phyloP scores from a whole-genome alignment of 305 asterid species.

The Ilex paraguariensis region DNA sequence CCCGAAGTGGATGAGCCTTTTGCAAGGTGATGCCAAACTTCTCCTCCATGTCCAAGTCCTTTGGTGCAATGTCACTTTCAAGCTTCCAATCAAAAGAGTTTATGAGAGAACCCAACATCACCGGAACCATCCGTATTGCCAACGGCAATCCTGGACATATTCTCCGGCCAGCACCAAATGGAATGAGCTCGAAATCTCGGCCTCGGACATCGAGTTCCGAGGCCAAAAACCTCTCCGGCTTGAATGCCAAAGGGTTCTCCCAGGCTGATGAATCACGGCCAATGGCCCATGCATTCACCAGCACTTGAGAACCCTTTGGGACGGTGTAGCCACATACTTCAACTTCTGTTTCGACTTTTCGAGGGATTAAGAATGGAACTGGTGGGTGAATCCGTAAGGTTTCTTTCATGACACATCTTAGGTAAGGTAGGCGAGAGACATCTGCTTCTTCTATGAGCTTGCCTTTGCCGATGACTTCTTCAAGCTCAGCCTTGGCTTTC shows the following conservation, averaged over 20 bases:
- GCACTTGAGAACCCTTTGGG: constrained; percentile 35
- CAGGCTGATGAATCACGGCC: constrained; percentile 42
- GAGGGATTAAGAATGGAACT: constrained; percentile 49
- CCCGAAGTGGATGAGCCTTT: constrained; percentile 42
- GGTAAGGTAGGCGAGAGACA: constrained; percentile 37
- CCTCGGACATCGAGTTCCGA: constrained; percentile 43
- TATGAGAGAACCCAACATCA: constrained; percentile 50
- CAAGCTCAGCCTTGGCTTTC: constrained; percentile 43
- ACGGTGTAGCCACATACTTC: constrained; percentile 34
- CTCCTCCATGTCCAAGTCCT: constrained; percentile 46
- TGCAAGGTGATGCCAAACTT: constrained; percentile 48
- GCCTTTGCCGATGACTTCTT: constrained; percentile 38
- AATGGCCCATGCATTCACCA: constrained; percentile 50
- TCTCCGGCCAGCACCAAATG: constrained; percentile 60
- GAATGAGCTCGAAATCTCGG: constrained; percentile 45
- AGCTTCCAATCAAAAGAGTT: constrained; percentile 56
- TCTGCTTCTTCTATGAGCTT: constrained; percentile 32
- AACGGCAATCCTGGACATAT: constrained; percentile 59
- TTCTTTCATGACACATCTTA: constrained; percentile 42
- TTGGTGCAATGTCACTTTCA: constrained; percentile 27
- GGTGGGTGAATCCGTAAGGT: constrained; percentile 47
- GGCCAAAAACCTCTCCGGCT: constrained; percentile 45
- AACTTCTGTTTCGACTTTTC: constrained; percentile 35
- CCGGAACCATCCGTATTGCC: constrained; percentile 42
- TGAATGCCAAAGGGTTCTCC: constrained; percentile 37